Evolutionary conservation across 805 yeast species (phyloP).

Genomic region (Candida qinlingensis): DNA sequence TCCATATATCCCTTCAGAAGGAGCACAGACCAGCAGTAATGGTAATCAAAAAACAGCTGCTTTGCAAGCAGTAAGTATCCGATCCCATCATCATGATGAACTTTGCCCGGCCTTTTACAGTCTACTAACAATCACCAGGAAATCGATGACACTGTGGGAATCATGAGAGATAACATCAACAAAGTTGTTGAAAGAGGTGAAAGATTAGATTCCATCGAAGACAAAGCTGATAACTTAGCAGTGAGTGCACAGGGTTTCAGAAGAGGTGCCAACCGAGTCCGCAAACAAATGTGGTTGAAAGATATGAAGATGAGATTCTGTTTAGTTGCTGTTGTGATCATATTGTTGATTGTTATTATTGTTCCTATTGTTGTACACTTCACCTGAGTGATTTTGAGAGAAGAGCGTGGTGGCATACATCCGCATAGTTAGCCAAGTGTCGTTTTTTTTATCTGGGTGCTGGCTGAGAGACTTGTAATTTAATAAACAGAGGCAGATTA

Average conservation of each 20-base stretch:
- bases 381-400: slow-evolving; percentile 23
- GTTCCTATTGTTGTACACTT: slow-evolving; percentile 94
- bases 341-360: slow-evolving; percentile 76
- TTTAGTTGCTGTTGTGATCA: slow-evolving; percentile 71
- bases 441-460: neutral
- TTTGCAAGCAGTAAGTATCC: slow-evolving; percentile 63
- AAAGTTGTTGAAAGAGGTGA: slow-evolving; percentile 94
- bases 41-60: slow-evolving; percentile 58
- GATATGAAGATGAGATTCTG: slow-evolving; percentile 96
- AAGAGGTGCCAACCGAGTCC: slow-evolving; percentile 93
- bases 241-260: slow-evolving; percentile 92
- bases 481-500: neutral
- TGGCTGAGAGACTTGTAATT: neutral
- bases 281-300: slow-evolving; percentile 99
- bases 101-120: slow-evolving; percentile 29
- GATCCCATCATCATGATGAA: slow-evolving; percentile 26
- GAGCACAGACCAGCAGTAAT: slow-evolving; percentile 17
- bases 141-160: slow-evolving; percentile 93
- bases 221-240: slow-evolving; percentile 88
- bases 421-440: neutral
- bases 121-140: slow-evolving; percentile 41
- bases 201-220: slow-evolving; percentile 84
- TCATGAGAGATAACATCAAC: slow-evolving; percentile 95
- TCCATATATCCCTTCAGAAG: slow-evolving; percentile 70
- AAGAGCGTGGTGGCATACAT: neutral